phyloP scores from a whole-genome alignment of 306 rosid species.

The Lathyrus tuberosus region DNA sequence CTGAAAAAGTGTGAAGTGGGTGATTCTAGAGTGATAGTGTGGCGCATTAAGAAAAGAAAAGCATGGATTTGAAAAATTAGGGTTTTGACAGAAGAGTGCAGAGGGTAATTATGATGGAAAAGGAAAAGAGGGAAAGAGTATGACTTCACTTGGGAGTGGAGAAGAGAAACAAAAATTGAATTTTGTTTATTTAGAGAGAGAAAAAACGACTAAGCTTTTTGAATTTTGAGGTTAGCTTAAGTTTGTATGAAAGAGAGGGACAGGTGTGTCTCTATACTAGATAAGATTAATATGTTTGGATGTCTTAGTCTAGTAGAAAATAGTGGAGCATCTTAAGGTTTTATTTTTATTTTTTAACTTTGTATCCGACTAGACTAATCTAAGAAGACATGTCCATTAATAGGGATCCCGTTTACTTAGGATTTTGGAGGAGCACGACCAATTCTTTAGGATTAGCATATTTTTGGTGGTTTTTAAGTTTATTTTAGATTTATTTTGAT shows the following conservation, averaged over 20 bases:
- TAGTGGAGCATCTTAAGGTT: no score
- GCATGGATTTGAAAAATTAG: conserved; percentile 83
- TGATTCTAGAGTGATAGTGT: conserved; percentile 34
- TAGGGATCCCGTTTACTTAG: no score
- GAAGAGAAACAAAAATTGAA: conserved; percentile 22
- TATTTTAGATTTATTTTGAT: no score
- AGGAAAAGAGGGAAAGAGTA: conserved; percentile 21
- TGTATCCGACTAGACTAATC: no score
- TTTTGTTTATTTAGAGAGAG: not conserved
- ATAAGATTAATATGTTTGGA: no score
- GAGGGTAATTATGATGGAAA: conserved; percentile 40
- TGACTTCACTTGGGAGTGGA: conserved; percentile 32
- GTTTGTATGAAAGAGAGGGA: not conserved
- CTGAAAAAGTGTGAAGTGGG: not conserved
- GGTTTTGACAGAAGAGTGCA: conserved; percentile 72
- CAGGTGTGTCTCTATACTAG: not conserved
- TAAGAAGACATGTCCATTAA: no score
- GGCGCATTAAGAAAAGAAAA: conserved; percentile 53
- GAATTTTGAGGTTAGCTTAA: not conserved
- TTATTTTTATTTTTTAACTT: no score
- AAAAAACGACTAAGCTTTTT: not conserved
- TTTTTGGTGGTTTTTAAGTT: no score
- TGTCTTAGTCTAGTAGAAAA: no score
- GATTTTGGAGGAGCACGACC: no score
- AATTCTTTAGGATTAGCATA: no score